Evolutionary conservation across 2,329 filamentous ascomycete species (phyloP), one percentile per base, ranked within the genome.

Genomic region (Cercospora berteroae): DNA sequence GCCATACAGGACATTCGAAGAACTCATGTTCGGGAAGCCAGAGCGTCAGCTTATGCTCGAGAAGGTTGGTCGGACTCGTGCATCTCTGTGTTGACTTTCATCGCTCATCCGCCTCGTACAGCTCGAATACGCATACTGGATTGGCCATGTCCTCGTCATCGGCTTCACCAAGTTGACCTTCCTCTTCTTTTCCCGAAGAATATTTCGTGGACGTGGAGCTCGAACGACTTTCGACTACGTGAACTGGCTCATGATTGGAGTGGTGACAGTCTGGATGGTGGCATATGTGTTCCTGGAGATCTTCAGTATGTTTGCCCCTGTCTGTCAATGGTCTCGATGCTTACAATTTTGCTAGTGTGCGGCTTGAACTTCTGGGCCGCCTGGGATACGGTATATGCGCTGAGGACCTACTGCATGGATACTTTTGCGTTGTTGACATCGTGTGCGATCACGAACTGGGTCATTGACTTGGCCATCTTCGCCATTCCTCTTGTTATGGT

Each of bases 71-170:
- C 12, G 23, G 5, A 55, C 12, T 20, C 4, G 27, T 18, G n/a
- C 1, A 12, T 18, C 6, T 9, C 13, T 10, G 29, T 3, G 3
- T 13, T 58, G 55, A 20, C 4, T 18, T 31, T 3, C 29, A n/a
- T 36, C 31, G 18, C 55, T 58, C 2, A 58, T 58, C 8, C 23
- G 23, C 20, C 29, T 33, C 10, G 48, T n/a, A 36, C 33, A 69
- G 65, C 63, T 68, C 55, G 68, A 70, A 57, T 70, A 67, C 44
- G 68, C 65, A 29, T 68, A 66, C 60, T 70, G 68, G 66, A 68
- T 68, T n/a, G 68, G 68, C 23, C 66, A 70, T 31, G 63, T 67
- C 6, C 48, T 68, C 6, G 63, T 66, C 5, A 68, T 70, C 7
- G 63, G 66, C 42, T 62, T 66, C 66, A 65, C 67, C 60, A 70